Evolutionary conservation across 2,329 filamentous ascomycete species (phyloP).

Genomic region (Aspergillus transmontanensis): DNA sequence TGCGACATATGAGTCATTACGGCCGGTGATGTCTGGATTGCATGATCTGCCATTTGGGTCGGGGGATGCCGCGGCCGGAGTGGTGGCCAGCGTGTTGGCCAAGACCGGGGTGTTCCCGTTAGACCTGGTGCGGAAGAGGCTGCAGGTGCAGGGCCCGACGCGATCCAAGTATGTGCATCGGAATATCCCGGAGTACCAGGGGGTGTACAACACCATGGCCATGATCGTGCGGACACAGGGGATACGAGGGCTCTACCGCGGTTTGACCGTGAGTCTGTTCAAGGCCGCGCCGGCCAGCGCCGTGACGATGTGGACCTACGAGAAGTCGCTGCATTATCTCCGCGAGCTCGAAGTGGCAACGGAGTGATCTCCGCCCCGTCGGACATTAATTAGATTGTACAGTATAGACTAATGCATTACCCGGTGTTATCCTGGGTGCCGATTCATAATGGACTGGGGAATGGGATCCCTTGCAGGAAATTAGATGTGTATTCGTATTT

Average conservation of each 20-base stretch:
- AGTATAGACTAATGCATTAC: not conserved
- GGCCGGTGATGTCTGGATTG: conserved; percentile 54
- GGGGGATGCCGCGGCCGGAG: conserved; percentile 80
- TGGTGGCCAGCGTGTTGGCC: conserved; percentile 74
- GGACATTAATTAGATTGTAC: conserved; percentile 8
- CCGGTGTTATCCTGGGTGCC: conserved; percentile 8
- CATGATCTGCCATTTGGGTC: conserved; percentile 68
- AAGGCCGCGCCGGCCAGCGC: conserved; percentile 94
- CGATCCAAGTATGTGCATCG: conserved; percentile 75
- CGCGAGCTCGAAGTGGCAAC: conserved; percentile 38
- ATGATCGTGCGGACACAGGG: conserved; percentile 75
- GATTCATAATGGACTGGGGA: not conserved
- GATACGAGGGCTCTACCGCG: conserved; percentile 78
- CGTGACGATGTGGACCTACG: conserved; percentile 94
- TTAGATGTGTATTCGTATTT: conserved; percentile 15
- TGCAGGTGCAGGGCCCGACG: conserved; percentile 94
- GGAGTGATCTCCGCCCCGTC: conserved; percentile 7
- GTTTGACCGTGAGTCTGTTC: conserved; percentile 81
- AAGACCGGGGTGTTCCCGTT: conserved; percentile 93
- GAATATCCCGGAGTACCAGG: conserved; percentile 83
- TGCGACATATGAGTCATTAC: conserved; percentile 77
- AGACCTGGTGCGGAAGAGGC: conserved; percentile 85
- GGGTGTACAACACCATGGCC: conserved; percentile 66
- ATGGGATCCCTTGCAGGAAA: not conserved
- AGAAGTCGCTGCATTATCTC: conserved; percentile 68